phyloP scores from a whole-genome alignment of 2,329 filamentous ascomycete genomes.

The Verticillium klebahnii region DNA sequence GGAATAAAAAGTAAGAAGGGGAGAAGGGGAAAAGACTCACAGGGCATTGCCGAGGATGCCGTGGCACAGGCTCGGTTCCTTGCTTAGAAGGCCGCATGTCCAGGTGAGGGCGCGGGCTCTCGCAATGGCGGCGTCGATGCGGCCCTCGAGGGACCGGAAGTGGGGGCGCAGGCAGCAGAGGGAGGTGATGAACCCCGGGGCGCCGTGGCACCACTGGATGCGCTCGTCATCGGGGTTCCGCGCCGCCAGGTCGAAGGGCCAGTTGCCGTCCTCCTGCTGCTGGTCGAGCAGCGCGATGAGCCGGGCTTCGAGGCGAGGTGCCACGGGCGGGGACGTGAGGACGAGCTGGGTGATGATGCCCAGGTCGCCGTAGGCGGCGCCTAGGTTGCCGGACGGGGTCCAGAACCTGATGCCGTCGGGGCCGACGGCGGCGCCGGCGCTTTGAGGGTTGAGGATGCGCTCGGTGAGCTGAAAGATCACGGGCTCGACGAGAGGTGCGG shows the following conservation, averaged over 20 bases:
- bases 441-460: constrained; percentile 44
- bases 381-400: constrained; percentile 58
- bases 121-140: constrained; percentile 47
- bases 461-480: constrained; percentile 53
- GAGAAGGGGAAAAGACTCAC: constrained; percentile 31
- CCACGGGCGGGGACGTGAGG: constrained; percentile 49
- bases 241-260: constrained; percentile 44
- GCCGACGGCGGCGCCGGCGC: constrained; percentile 28
- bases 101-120: constrained; percentile 49
- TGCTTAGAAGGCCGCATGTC: constrained; percentile 55
- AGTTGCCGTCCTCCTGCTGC: constrained; percentile 60
- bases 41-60: constrained; percentile 62
- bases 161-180: constrained; percentile 44
- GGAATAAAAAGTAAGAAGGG: neutral
- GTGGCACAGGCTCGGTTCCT: constrained; percentile 63
- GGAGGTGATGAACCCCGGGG: constrained; percentile 57
- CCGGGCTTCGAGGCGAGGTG: constrained; percentile 46
- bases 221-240: constrained; percentile 34
- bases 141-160: constrained; percentile 48
- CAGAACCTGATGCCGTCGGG: constrained; percentile 52
- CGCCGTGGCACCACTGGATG: constrained; percentile 65
- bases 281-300: constrained; percentile 52
- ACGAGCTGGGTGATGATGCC: constrained; percentile 69
- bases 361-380: constrained; percentile 63
- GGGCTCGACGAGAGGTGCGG: constrained; percentile 42